A percentile compares a stretch with the other conserved stretches of the same genome.
Evolutionary conservation across 257 asterid species (phyloP).

Genomic region (Henckelia pumila): DNA sequence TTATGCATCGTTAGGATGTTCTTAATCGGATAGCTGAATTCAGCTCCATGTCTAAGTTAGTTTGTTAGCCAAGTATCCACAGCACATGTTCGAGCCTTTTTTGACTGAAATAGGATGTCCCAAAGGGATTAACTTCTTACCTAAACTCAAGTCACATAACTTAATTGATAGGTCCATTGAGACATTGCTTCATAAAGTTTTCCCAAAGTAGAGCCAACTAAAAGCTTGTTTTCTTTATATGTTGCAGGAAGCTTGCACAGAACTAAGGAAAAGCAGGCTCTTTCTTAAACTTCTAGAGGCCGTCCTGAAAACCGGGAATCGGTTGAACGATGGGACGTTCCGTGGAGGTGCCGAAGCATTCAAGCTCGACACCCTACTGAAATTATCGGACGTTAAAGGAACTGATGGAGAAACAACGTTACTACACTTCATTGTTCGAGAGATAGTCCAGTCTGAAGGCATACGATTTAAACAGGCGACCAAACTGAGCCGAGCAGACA

Average conservation of each 20-base stretch:
- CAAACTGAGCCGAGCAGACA: slow-evolving; percentile 38
- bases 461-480: slow-evolving; percentile 63
- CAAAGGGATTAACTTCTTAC: too few relatives aligned
- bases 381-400: slow-evolving; percentile 84
- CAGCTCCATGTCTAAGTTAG: too few relatives aligned
- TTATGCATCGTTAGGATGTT: too few relatives aligned
- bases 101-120: too few relatives aligned
- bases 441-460: slow-evolving; percentile 89
- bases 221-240: slow-evolving; percentile 1
- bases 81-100: too few relatives aligned
- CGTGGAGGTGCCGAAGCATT: slow-evolving; percentile 97
- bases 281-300: slow-evolving; percentile 93
- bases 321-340: slow-evolving; percentile 92
- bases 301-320: slow-evolving; percentile 93
- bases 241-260: slow-evolving; percentile 86
- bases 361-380: slow-evolving; percentile 86
- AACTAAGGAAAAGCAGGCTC: slow-evolving; percentile 71
- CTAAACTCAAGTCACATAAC: too few relatives aligned
- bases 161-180: neutral
- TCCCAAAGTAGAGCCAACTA: too few relatives aligned
- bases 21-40: too few relatives aligned
- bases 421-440: slow-evolving; percentile 85
- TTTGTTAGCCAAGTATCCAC: too few relatives aligned
- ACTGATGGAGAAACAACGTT: slow-evolving; percentile 87
- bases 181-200: slow-evolving; percentile 10